Conservation (phyloP, 176 grass and related monocot genomes). For the Cenchrus fungigraminus region DNA sequence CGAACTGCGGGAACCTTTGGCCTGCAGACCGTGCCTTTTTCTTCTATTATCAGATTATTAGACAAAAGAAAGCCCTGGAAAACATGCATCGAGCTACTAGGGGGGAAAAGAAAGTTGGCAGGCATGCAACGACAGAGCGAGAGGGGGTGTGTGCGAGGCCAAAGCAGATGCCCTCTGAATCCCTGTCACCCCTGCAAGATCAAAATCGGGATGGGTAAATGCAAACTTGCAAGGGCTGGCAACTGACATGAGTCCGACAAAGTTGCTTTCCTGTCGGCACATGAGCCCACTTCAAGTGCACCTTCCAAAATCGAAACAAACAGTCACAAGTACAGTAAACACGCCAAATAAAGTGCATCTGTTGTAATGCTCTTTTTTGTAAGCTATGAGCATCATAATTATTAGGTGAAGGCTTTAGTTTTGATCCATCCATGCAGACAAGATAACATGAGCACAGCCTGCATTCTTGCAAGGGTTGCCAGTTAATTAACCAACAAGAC, state of each 20-base stretch:
- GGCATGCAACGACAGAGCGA: conserved; percentile 22
- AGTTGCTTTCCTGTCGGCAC: conserved; percentile 15
- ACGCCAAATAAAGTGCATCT: background rate
- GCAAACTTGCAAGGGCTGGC: conserved; percentile 24
- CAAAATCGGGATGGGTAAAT: conserved; percentile 36
- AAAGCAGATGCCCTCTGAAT: conserved; percentile 49
- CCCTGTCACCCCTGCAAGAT: conserved; percentile 25
- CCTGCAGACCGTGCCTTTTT: background rate
- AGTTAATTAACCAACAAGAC: background rate
- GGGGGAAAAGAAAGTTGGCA: background rate
- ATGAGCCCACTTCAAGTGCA: background rate
- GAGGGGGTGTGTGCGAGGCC: conserved; percentile 2
- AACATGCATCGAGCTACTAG: conserved; percentile 27
- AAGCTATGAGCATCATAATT: conserved; percentile 26
- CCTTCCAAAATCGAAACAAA: background rate
- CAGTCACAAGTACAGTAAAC: background rate
- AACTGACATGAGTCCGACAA: conserved; percentile 14
- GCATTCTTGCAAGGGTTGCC: conserved; percentile 27
- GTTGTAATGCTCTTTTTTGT: background rate
- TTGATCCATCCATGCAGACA: conserved; percentile 42
- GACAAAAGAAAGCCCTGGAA: background rate
- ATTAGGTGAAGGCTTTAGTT: conserved; percentile 10
- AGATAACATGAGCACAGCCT: conserved; percentile 27
- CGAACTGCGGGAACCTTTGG: background rate
- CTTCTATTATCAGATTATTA: background rate